Percentiles rank a stretch among this genome's conserved stretches.
Conservation (phyloP, 352 stramenopile species). For the Thraustochytrium sp. region DNA sequence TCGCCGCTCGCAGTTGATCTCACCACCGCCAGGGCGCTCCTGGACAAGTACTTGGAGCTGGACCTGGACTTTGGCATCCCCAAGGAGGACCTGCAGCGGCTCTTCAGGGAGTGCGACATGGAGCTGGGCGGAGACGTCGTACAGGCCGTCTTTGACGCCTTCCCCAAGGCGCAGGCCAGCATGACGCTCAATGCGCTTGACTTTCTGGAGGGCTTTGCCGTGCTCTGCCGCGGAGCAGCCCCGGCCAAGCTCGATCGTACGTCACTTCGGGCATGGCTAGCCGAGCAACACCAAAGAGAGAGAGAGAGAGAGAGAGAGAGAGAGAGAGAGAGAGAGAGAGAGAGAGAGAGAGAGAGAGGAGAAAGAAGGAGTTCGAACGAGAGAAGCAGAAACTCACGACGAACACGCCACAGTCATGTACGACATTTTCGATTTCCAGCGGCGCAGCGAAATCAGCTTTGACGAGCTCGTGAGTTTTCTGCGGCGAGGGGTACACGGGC, state of each 20-base stretch:
- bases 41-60: slow-evolving; percentile 26
- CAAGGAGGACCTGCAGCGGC: slow-evolving; percentile 4
- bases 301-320: neutral
- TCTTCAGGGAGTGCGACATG: slow-evolving; percentile 31
- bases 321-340: neutral
- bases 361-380: too few species aligned
- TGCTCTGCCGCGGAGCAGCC: neutral
- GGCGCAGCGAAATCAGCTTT: slow-evolving; percentile 36
- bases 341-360: neutral
- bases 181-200: slow-evolving; percentile 24
- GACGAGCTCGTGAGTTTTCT: slow-evolving; percentile 27
- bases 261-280: too few species aligned
- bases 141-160: neutral
- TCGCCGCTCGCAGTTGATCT: neutral
- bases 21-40: neutral
- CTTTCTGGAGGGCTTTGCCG: slow-evolving; percentile 4
- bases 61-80: slow-evolving; percentile 41
- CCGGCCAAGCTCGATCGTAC: neutral
- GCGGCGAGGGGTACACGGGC: neutral
- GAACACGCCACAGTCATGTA: slow-evolving; percentile 12
- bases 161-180: neutral
- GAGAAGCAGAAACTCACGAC: too few species aligned
- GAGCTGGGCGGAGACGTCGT: slow-evolving; percentile 12
- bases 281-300: too few species aligned
- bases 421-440: slow-evolving; percentile 35